A percentile compares a stretch with the other conserved stretches of the same genome.
Conservation (phyloP, 2,329 filamentous ascomycete genomes). For the Ascochyta koolunga region DNA sequence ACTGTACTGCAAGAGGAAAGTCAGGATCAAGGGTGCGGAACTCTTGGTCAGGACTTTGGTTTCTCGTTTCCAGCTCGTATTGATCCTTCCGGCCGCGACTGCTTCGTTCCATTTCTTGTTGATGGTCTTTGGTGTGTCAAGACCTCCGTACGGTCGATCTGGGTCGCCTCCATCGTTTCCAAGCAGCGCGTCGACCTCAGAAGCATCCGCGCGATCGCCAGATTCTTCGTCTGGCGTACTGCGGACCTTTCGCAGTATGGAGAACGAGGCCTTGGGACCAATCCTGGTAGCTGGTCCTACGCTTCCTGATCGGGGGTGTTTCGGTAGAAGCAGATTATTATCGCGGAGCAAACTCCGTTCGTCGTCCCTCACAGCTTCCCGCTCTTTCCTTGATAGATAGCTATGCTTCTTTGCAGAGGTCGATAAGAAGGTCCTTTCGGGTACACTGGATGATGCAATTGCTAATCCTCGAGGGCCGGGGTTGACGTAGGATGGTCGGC, state of each 20-base stretch:
- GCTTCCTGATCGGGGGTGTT: constrained; percentile 51
- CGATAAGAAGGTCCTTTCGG: constrained; percentile 39
- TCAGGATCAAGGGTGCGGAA: constrained; percentile 53
- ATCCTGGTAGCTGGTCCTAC: constrained; percentile 36
- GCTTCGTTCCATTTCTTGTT: constrained; percentile 66
- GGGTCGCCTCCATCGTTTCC: constrained; percentile 44
- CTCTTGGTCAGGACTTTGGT: constrained; percentile 73
- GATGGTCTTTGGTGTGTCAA: constrained; percentile 56
- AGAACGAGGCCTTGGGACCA: constrained; percentile 36
- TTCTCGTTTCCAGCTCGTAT: constrained; percentile 91
- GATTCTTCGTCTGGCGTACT: constrained; percentile 44
- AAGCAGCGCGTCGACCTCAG: constrained; percentile 59
- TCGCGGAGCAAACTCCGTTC: constrained; percentile 65
- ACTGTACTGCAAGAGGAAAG: constrained; percentile 57
- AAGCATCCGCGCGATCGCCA: constrained; percentile 20
- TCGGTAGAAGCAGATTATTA: constrained; percentile 63
- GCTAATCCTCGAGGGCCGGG: constrained; percentile 74
- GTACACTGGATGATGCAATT: constrained; percentile 64
- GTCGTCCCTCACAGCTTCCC: constrained; percentile 60
- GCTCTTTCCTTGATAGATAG: constrained; percentile 59
- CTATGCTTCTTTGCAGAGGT: constrained; percentile 45
- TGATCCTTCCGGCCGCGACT: constrained; percentile 78
- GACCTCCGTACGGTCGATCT: constrained; percentile 52
- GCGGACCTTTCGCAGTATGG: constrained; percentile 36
- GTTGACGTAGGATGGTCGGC: constrained; percentile 77